A percentile compares a stretch with the other conserved stretches of the same genome.
phyloP scores from a whole-genome alignment of 768 basidiomycete genomes.

The Russula griseocarnosa region DNA sequence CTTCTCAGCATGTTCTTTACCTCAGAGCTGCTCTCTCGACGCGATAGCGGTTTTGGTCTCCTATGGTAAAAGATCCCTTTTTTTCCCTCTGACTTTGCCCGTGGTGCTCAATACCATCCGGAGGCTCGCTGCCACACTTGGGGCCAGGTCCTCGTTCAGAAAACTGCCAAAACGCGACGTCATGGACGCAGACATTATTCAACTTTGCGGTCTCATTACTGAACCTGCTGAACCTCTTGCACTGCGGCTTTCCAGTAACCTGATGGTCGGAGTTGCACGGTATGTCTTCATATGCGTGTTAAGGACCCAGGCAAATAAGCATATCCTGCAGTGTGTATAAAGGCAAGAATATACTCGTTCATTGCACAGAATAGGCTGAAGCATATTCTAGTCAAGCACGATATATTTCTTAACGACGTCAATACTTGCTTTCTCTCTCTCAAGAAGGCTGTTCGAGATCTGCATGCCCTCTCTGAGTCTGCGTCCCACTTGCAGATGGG shows the following conservation, averaged over 20 bases:
- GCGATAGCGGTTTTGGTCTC: conserved; percentile 88
- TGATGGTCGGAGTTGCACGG: conserved; percentile 89
- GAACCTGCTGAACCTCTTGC: conserved; percentile 85
- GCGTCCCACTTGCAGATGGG: conserved; percentile 65
- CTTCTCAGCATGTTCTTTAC: conserved; percentile 73
- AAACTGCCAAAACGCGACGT: conserved; percentile 80
- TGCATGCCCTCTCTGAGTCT: conserved; percentile 44
- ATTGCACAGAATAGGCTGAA: background rate
- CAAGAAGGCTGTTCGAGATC: conserved; percentile 72
- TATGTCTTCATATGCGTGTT: conserved; percentile 36
- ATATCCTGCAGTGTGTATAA: conserved; percentile 43
- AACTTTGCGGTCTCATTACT: conserved; percentile 75
- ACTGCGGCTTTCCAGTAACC: conserved; percentile 78
- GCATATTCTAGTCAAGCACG: conserved; percentile 63
- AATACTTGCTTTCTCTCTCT: conserved; percentile 70
- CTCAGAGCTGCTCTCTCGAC: conserved; percentile 68
- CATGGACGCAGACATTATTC: conserved; percentile 76
- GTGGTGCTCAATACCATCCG: conserved; percentile 3
- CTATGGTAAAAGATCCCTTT: conserved; percentile 52
- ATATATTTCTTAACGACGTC: conserved; percentile 77
- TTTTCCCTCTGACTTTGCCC: conserved; percentile 6
- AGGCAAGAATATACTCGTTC: conserved; percentile 34
- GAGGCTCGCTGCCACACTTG: conserved; percentile 90
- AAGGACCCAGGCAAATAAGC: background rate
- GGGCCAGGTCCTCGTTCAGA: conserved; percentile 81